These are phyloP conservation scores for Colletotrichum zoysiae DNA, from an alignment of 2,329 filamentous ascomycete species.

Conservation along the genomic window DNA sequence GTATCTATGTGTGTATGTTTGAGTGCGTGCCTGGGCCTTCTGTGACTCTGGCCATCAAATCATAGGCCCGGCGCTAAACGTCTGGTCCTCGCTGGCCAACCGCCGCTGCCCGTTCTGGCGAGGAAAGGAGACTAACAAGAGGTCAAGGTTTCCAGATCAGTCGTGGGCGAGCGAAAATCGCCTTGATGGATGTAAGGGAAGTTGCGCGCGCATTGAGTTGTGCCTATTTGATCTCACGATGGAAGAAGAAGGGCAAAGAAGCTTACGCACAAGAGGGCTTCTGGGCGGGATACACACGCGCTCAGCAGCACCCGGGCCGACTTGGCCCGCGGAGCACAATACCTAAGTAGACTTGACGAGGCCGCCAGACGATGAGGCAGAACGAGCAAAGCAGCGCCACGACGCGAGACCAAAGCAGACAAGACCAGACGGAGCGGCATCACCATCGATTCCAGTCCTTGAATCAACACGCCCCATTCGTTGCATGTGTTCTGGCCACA, in stretches of 20 bases:
- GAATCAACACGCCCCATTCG: background rate
- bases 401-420: conserved; percentile 2
- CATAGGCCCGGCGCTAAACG: conserved; percentile 32
- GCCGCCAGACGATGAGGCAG: conserved; percentile 6
- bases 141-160: background rate
- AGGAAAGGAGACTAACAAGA: conserved; percentile 14
- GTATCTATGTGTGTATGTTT: background rate
- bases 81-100: conserved; percentile 28
- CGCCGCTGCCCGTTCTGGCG: conserved; percentile 14
- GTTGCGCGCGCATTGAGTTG: conserved; percentile 33
- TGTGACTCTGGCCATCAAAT: conserved; percentile 27
- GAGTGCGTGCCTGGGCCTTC: conserved; percentile 26
- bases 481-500: background rate
- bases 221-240: conserved; percentile 25
- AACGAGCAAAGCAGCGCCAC: background rate
- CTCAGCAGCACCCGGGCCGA: background rate
- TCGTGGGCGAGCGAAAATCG: conserved; percentile 15
- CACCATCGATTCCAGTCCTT: background rate
- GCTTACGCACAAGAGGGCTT: background rate
- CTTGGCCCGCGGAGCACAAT: background rate
- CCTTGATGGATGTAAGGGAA: conserved; percentile 14
- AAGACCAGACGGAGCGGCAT: background rate
- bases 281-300: background rate
- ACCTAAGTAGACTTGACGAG: conserved; percentile 8
- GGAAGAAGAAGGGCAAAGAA: background rate